Evolutionary conservation across 2,329 filamentous ascomycete genomes (phyloP).

Genomic region (Fusarium subglutinans): DNA sequence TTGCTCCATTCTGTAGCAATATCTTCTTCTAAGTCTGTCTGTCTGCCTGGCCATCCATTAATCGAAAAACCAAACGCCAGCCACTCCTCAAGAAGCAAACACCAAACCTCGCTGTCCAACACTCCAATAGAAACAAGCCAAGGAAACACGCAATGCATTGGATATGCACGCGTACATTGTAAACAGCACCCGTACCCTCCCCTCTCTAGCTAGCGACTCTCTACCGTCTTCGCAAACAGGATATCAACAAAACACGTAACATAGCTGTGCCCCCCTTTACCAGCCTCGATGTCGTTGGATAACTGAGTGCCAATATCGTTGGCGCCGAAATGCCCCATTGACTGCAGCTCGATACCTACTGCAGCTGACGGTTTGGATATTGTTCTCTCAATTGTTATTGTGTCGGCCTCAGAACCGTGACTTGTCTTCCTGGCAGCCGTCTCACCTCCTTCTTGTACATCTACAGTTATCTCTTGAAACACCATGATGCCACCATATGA

Average conservation of each 20-base stretch:
- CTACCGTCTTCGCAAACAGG: constrained; percentile 39
- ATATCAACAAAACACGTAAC: constrained; percentile 38
- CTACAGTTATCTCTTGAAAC: constrained; percentile 69
- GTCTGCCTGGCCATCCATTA: background rate
- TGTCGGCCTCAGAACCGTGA: constrained; percentile 7
- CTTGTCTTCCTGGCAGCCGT: constrained; percentile 3
- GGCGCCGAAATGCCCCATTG: constrained; percentile 38
- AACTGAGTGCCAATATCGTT: constrained; percentile 33
- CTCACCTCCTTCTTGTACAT: constrained; percentile 46
- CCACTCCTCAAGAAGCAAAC: background rate
- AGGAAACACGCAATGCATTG: background rate
- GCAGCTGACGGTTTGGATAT: constrained; percentile 14
- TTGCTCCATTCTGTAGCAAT: background rate
- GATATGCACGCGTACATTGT: background rate
- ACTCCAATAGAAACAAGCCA: background rate
- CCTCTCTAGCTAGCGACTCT: constrained; percentile 20
- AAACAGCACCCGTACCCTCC: background rate
- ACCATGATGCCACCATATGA: constrained; percentile 67
- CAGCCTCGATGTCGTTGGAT: constrained; percentile 21
- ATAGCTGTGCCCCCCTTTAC: constrained; percentile 20
- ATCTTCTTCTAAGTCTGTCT: background rate
- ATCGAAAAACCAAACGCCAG: constrained; percentile 9
- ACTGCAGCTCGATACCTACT: constrained; percentile 37
- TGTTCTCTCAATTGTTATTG: constrained; percentile 5
- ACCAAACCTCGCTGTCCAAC: background rate